These are phyloP conservation scores for Erigeron canadensis DNA, from an alignment of 129 eudicot genomes.

Conservation along the genomic window DNA sequence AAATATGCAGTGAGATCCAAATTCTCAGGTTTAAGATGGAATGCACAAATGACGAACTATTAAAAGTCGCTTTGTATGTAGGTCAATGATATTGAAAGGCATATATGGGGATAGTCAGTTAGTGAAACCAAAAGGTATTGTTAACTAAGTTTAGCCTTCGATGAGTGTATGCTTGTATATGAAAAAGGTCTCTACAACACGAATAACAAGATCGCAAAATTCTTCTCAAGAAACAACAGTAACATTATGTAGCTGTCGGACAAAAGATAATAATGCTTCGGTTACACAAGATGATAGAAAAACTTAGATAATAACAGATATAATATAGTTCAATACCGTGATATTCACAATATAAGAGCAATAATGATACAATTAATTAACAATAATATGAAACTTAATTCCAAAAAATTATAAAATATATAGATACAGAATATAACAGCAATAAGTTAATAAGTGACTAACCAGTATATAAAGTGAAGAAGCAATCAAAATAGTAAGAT, in stretches of 20 bases:
- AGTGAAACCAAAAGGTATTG: neutral
- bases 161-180: neutral
- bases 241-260: no score
- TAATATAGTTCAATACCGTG: no score
- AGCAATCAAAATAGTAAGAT: constrained; percentile 51
- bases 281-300: no score
- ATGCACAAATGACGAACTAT: neutral
- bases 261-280: no score
- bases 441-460: constrained; percentile 14
- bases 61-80: neutral
- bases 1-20: neutral
- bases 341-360: no score
- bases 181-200: neutral
- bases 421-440: neutral
- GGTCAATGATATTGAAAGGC: neutral
- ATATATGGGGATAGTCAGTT: neutral
- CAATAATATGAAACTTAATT: neutral
- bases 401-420: neutral
- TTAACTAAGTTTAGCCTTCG: neutral
- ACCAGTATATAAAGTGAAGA: constrained; percentile 67
- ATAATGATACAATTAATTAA: no score
- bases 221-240: neutral
- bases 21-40: neutral
- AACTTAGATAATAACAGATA: no score
- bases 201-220: neutral